Base-by-base conservation (phyloP, 768 basidiomycete genomes). In the Tylopilus sp. region DNA sequence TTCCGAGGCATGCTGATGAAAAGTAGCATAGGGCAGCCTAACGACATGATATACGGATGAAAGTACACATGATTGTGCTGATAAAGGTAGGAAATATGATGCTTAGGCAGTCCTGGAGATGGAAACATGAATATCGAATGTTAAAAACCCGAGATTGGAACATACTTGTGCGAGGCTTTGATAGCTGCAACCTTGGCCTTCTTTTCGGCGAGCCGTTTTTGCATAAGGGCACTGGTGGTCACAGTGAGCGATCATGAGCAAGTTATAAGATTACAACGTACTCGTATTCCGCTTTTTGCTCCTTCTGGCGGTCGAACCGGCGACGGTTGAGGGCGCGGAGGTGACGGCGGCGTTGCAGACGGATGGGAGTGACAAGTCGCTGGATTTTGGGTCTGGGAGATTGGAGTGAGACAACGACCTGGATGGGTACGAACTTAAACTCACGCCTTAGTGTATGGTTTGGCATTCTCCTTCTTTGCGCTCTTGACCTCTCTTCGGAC, bases 401-500 rank as follows among this genome's bases (percentile, higher is more conserved):
- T 25, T 26, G 26, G 33, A 5, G 20, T 60, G n/a, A 58, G 43
- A 2, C 2, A 21, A 31, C 4, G 6, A 39, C 12, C 6, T 21
- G 4, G 25, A 40, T 6, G 23, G 11, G 23, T 1, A 20, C 15
- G 31, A 7, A 15, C 50, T 4, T 13, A 4, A 7, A 86, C 87
- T 71, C 67, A 93, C 89, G 95, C 92, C 79, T 99, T 99, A 76
- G 87, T 91, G 75, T 94, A 95, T 40, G 94, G 88, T 79, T 97
- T 97, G 45, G 86, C 90, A 57, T 79, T 74, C 65, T 82, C 81
- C 80, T 95, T 97, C 86, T 95, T 97, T 66, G 77, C 60, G 70
- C 84, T 86, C 73, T 74, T 85, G 40, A 98, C 92, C 76, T 97
- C 94, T 61, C 95, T 78, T 63, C 93, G 78, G 63, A 98, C 85